Evolutionary conservation across 2,329 filamentous ascomycete genomes (phyloP).

Genomic region (Colletotrichum costaricense): DNA sequence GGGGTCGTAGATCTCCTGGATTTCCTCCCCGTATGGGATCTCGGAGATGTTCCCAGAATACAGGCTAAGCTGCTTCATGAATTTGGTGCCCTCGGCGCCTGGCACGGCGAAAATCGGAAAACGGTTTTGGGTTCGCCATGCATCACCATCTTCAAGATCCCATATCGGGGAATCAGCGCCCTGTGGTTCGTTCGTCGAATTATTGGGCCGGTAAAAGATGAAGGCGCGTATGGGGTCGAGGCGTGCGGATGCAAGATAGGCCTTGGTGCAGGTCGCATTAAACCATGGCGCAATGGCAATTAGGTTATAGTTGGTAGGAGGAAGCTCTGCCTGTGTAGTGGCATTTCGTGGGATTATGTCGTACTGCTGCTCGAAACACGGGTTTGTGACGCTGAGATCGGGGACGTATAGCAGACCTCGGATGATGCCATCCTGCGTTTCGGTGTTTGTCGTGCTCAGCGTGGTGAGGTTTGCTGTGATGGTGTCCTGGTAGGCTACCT

Average conservation of each 20-base stretch:
- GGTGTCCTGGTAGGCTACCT: slow-evolving; percentile 63
- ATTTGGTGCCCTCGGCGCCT: slow-evolving; percentile 70
- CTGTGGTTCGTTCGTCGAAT: slow-evolving; percentile 71
- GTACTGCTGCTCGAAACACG: slow-evolving; percentile 72
- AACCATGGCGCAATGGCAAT: slow-evolving; percentile 92
- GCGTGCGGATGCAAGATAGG: slow-evolving; percentile 75
- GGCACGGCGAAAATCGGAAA: slow-evolving; percentile 89
- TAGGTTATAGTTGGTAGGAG: slow-evolving; percentile 75
- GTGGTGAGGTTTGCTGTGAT: slow-evolving; percentile 75
- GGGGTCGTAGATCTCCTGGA: slow-evolving; percentile 64
- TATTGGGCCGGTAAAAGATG: slow-evolving; percentile 71
- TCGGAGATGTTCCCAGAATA: slow-evolving; percentile 82
- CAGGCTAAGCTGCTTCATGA: slow-evolving; percentile 77
- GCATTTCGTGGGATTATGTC: slow-evolving; percentile 80
- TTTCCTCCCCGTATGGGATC: slow-evolving; percentile 68
- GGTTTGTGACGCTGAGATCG: slow-evolving; percentile 66
- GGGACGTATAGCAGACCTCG: slow-evolving; percentile 90
- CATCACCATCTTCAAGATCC: slow-evolving; percentile 74
- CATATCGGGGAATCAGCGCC: slow-evolving; percentile 72
- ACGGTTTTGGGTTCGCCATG: slow-evolving; percentile 77
- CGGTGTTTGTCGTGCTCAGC: slow-evolving; percentile 75
- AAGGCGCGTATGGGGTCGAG: slow-evolving; percentile 70
- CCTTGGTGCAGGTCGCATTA: slow-evolving; percentile 75
- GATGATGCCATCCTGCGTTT: slow-evolving; percentile 69
- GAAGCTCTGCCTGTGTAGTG: slow-evolving; percentile 78